Conservation (phyloP, 2,329 filamentous ascomycete species). For the Aspergillus pseudonomiae region DNA sequence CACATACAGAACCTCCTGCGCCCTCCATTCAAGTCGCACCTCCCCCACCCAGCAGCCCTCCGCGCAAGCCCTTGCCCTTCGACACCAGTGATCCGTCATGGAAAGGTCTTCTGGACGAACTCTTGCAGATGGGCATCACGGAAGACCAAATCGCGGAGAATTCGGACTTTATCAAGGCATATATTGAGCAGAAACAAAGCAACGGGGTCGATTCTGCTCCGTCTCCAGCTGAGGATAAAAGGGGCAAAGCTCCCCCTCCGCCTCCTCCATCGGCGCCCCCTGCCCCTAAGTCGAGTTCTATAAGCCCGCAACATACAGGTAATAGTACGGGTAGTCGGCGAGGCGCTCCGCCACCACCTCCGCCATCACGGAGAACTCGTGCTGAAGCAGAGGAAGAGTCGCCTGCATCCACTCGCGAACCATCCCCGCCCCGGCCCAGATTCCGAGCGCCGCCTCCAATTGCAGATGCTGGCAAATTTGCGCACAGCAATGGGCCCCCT, state of each 20-base stretch:
- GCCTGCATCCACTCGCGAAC: constrained; percentile 66
- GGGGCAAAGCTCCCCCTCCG: constrained; percentile 62
- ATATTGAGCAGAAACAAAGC: constrained; percentile 66
- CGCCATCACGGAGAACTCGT: constrained; percentile 51
- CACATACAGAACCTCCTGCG: constrained; percentile 26
- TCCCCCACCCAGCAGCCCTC: constrained; percentile 37
- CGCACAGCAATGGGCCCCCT: constrained; percentile 55
- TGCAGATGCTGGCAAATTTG: constrained; percentile 86
- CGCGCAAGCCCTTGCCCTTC: constrained; percentile 51
- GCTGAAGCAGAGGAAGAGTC: constrained; percentile 58
- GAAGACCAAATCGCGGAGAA: constrained; percentile 70
- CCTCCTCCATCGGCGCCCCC: constrained; percentile 58
- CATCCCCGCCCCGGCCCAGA: constrained; percentile 69
- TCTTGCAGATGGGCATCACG: constrained; percentile 67
- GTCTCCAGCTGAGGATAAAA: constrained; percentile 49
- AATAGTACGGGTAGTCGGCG: constrained; percentile 53
- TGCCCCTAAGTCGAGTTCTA: constrained; percentile 43
- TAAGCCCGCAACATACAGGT: constrained; percentile 67
- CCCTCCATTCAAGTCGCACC: constrained; percentile 37
- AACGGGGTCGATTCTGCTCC: constrained; percentile 48
- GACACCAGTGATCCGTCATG: constrained; percentile 65
- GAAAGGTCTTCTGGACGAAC: constrained; percentile 63
- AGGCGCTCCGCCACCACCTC: constrained; percentile 64
- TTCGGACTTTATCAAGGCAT: constrained; percentile 69
- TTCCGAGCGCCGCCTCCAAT: constrained; percentile 88